Evolutionary conservation across 2,329 filamentous ascomycete species (phyloP), one percentile per base, ranked within the genome.

Genomic region (Tolypocladium tundrense): DNA sequence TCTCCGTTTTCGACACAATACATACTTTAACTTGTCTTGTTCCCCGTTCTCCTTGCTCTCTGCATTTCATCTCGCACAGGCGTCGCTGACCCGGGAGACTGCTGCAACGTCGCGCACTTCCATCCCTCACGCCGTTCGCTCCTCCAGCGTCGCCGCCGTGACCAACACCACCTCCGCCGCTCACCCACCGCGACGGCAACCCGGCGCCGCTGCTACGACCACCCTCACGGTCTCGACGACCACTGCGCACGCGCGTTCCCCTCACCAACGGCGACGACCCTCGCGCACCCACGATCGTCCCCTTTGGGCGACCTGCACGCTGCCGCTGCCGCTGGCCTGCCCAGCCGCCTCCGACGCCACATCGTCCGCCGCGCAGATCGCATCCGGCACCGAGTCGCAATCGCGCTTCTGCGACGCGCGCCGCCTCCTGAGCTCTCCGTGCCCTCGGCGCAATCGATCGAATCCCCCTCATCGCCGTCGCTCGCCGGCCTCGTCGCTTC

Each of bases 341-440:
- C 39, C 41, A 55, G 42, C 55, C 37, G 55, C 55, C 55, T 37
- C 55, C 27, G n/a, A 42, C 55, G 55, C 55, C 55, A 57, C 55
- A 50, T 42, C 35, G 48, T 24, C 37, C 37, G 55, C 55, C 55
- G 48, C 55, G 48, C 45, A 52, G 31, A 42, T 24, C 48, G 55
- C 55, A 57, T 42, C 31, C 48, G 33, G 48, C 48, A 24, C 35
- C 54, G n/a, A 50, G 48, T 53, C 42, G 55, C 48, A 33, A 40
- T n/a, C 45, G 42, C 45, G 33, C 55, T 13, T 35, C 39, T 43
- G 55, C 27, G 45, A 37, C 55, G 45, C 48, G 39, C 48, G 48
- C 48, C 33, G 27, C 48, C 27, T 51, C 48, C 19, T 33, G 3
- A 8, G 1, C n/a, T 4, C 45, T 50, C 48, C 48, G 48, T n/a